These are phyloP conservation scores for Fusarium scirpi DNA, from an alignment of 2,329 filamentous ascomycete genomes.

Conservation along the genomic window DNA sequence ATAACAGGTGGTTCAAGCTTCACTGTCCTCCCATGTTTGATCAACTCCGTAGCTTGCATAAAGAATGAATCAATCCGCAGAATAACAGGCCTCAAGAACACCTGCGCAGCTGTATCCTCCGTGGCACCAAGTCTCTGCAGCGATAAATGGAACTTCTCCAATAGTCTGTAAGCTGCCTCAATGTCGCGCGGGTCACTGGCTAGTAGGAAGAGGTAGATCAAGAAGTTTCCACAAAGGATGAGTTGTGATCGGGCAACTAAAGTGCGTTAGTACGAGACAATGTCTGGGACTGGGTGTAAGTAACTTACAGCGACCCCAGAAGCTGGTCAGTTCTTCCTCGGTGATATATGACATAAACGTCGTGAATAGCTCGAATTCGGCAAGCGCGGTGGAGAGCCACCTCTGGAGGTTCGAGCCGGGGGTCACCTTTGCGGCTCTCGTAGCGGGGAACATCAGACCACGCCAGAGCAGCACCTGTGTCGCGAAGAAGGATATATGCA, in stretches of 20 bases:
- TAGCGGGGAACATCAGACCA: constrained; percentile 60
- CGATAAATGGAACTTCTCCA: constrained; percentile 54
- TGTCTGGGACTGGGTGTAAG: too few species aligned
- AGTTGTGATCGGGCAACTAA: constrained; percentile 56
- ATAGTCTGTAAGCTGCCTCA: constrained; percentile 51
- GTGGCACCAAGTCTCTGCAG: constrained; percentile 51
- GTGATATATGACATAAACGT: constrained; percentile 54
- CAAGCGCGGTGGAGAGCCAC: constrained; percentile 52
- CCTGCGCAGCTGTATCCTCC: constrained; percentile 48
- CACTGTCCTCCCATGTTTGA: constrained; percentile 40
- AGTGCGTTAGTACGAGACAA: not conserved
- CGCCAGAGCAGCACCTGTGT: constrained; percentile 57
- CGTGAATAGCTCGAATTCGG: constrained; percentile 54
- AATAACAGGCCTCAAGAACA: constrained; percentile 53
- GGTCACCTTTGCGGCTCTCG: constrained; percentile 54
- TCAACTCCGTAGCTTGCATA: constrained; percentile 50
- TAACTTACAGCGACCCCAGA: constrained; percentile 59
- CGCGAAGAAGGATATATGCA: constrained; percentile 59
- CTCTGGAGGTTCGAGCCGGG: constrained; percentile 52
- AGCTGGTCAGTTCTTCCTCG: constrained; percentile 54
- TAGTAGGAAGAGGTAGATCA: constrained; percentile 61
- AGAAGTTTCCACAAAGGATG: constrained; percentile 61
- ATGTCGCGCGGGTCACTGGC: constrained; percentile 53
- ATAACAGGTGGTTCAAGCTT: constrained; percentile 28
- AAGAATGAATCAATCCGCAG: constrained; percentile 57